Base-by-base conservation (phyloP, 495 filamentous ascomycete species). In the Jackrogersella minutella region DNA sequence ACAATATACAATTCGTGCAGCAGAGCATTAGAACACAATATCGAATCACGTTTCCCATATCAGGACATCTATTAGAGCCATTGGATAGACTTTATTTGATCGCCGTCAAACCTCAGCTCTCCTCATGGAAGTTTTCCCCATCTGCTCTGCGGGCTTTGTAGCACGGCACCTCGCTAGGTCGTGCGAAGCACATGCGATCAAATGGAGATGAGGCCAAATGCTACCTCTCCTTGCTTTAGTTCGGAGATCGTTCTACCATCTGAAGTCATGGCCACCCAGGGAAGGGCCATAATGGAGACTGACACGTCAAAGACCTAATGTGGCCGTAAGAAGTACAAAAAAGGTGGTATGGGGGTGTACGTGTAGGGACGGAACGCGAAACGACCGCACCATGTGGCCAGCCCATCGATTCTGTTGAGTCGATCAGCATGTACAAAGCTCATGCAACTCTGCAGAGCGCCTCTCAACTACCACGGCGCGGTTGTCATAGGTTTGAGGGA, bases 371-470 rank as follows among this genome's bases (percentile, higher is more conserved):
- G 50, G 65, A 37, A 65, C 69, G 54, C 63, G 59, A 66, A 72
- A 66, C 66, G 58, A 66, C 66, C 47, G 50, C 59, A 70, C 64
- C 60, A 64, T 70, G 69, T 72, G 70, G 69, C 58, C 60, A 66
- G 61, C 66, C 57, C 51, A 57, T 62, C 59, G 58, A 56, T 61
- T 62, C 56, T 70, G 64, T 63, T 64, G 60, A 74, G 63, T 47
- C 57, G 60, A 72, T 61, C 68, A 66, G 59, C 63, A 64, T n/a
- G 61, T 64, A 64, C 61, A 66, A 62, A 64, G 50, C 62, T 61
- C 57, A 66, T 64, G 69, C 61, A 68, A 70, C 58, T 53, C 53
- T 58, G 62, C 59, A 58, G 22, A 70, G 51, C 55, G 55, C 43
- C 40, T 62, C 54, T 64, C 47, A 26, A 62, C 55, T 40, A 50